Evolutionary conservation across 2,329 filamentous ascomycete species (phyloP).

Genomic region (Diaporthe caulivora): DNA sequence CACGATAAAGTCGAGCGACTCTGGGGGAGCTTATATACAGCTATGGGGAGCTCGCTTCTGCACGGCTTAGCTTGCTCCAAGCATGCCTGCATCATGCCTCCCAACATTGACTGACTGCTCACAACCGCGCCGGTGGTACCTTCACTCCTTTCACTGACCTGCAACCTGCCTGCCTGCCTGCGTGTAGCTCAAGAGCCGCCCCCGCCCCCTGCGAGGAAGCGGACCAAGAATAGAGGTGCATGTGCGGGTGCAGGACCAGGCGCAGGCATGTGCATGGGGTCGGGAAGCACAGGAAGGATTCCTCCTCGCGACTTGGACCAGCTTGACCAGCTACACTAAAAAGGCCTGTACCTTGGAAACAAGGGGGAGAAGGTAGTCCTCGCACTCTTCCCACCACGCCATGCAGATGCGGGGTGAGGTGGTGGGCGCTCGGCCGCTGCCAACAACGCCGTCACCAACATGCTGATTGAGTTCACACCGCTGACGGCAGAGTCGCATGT

Average conservation of each 20-base stretch:
- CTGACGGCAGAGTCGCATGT: slow-evolving; percentile 27
- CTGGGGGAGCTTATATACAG: slow-evolving; percentile 20
- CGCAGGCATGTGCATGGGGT: slow-evolving; percentile 16
- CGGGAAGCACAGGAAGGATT: slow-evolving; percentile 16
- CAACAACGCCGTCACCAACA: slow-evolving; percentile 6
- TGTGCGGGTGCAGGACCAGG: slow-evolving; percentile 7
- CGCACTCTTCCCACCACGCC: slow-evolving; percentile 5
- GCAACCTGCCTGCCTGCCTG: neutral
- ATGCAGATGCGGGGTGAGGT: slow-evolving; percentile 26
- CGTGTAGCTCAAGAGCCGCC: neutral
- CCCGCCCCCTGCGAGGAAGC: neutral
- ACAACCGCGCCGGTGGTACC: slow-evolving; percentile 19
- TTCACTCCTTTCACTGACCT: too few species aligned
- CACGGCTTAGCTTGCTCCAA: slow-evolving; percentile 20
- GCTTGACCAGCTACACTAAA: too few species aligned
- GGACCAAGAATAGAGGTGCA: slow-evolving; percentile 28
- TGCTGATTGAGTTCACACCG: slow-evolving; percentile 22
- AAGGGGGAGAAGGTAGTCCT: neutral
- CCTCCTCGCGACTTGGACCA: neutral
- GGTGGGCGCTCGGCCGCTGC: slow-evolving; percentile 26
- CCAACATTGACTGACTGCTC: slow-evolving; percentile 11
- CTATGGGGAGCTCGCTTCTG: slow-evolving; percentile 19
- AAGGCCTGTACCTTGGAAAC: slow-evolving; percentile 5
- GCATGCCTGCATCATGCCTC: slow-evolving; percentile 7
- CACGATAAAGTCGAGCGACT: neutral